Evolutionary conservation across 2,329 filamentous ascomycete species (phyloP).

Genomic region (Knoxdaviesia proteae): DNA sequence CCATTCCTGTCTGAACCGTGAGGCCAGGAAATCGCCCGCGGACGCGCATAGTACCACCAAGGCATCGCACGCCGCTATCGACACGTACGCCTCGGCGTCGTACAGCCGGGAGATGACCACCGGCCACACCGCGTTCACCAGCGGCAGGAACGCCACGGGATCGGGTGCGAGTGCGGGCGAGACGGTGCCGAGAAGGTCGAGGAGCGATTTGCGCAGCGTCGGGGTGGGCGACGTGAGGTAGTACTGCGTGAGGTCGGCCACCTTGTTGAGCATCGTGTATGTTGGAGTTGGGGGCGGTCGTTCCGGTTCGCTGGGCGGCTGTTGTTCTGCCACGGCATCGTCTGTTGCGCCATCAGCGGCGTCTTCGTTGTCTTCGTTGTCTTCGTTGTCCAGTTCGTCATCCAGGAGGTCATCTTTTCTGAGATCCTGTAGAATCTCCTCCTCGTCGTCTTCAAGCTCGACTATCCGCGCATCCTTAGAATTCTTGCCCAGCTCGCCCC

Average conservation of each 20-base stretch:
- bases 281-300: conserved; percentile 53
- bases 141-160: conserved; percentile 66
- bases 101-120: conserved; percentile 49
- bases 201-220: conserved; percentile 54
- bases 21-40: conserved; percentile 64
- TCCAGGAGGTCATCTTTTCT: conserved; percentile 7
- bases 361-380: conserved; percentile 14
- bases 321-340: conserved; percentile 10
- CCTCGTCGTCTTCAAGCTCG: conserved; percentile 4
- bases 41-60: conserved; percentile 46
- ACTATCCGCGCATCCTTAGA: conserved; percentile 2
- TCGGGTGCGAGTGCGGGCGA: conserved; percentile 52
- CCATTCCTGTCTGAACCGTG: conserved; percentile 59
- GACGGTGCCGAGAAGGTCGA: conserved; percentile 55
- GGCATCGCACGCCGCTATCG: conserved; percentile 47
- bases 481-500: conserved; percentile 8
- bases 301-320: conserved; percentile 17
- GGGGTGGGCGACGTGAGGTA: conserved; percentile 76
- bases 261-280: conserved; percentile 61
- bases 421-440: too few species aligned
- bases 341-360: conserved; percentile 14
- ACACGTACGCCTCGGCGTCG: conserved; percentile 47
- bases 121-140: conserved; percentile 83
- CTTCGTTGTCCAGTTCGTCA: conserved; percentile 8
- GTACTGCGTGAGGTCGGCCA: conserved; percentile 68